These are phyloP conservation scores for Pythium pyrilobum DNA, from an alignment of 352 stramenopile species.

Conservation along the genomic window DNA sequence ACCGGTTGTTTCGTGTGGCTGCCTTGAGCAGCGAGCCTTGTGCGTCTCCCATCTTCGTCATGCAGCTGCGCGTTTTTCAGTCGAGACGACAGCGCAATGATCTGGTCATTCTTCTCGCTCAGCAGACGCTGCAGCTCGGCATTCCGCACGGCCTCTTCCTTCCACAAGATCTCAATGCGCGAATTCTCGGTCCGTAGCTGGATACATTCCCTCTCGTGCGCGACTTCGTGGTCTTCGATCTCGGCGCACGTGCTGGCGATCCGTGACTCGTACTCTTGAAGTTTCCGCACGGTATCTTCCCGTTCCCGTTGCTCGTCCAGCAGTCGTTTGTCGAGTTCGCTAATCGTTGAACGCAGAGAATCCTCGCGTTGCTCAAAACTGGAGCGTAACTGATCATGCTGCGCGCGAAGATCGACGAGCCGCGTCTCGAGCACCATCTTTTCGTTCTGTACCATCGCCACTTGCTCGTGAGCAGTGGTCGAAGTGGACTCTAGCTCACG, in stretches of 20 bases:
- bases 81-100: conserved; percentile 35
- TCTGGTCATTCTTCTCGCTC: conserved; percentile 67
- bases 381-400: background rate
- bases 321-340: conserved; percentile 29
- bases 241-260: conserved; percentile 66
- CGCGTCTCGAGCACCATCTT: background rate
- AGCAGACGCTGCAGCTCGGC: conserved; percentile 47
- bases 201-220: conserved; percentile 48
- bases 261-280: conserved; percentile 68
- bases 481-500: no score
- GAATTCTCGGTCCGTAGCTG: conserved; percentile 30
- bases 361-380: background rate
- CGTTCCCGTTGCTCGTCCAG: conserved; percentile 43
- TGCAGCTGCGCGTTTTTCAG: conserved; percentile 15
- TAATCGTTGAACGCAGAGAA: background rate
- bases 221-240: conserved; percentile 68
- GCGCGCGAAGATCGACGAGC: background rate
- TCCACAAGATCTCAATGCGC: conserved; percentile 30
- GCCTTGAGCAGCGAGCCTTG: no score
- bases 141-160: conserved; percentile 48
- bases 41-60: no score
- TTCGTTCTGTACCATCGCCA: background rate
- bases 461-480: no score
- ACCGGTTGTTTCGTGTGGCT: no score
- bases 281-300: conserved; percentile 55